These are phyloP conservation scores for Chrysanthemum makinoi DNA, from an alignment of 129 eudicot species.

Conservation along the genomic window DNA sequence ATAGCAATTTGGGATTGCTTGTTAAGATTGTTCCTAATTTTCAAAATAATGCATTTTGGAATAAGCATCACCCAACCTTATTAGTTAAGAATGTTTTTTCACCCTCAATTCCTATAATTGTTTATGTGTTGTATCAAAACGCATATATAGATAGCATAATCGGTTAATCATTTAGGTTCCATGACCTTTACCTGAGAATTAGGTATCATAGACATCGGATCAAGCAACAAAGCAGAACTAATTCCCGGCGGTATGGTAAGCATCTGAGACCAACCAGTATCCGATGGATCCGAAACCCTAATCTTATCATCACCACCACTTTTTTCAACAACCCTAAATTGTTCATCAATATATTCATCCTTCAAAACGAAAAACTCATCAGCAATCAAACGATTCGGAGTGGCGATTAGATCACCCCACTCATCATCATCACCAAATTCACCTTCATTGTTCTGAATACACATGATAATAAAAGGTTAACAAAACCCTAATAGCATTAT, in stretches of 20 bases:
- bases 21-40: too few relatives aligned
- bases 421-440: conserved; percentile 28
- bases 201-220: conserved; percentile 58
- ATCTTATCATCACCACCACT: conserved; percentile 8
- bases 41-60: too few relatives aligned
- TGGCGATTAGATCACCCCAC: conserved; percentile 37
- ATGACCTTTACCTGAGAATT: conserved; percentile 50
- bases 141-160: background rate
- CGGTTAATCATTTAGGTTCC: background rate
- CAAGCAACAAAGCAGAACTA: conserved; percentile 52
- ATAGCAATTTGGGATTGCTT: too few relatives aligned
- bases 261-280: conserved; percentile 31
- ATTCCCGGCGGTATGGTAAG: conserved; percentile 55
- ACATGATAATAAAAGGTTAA: conserved; percentile 20
- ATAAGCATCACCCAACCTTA: too few relatives aligned
- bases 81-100: too few relatives aligned
- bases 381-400: conserved; percentile 32
- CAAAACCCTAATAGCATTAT: conserved; percentile 4
- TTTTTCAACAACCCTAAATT: conserved; percentile 4
- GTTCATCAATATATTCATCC: conserved; percentile 31
- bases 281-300: conserved; percentile 39
- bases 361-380: conserved; percentile 29
- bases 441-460: conserved; percentile 23
- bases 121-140: background rate
- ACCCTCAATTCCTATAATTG: too few relatives aligned